Percentiles rank a stretch among this genome's conserved stretches.
phyloP scores from a whole-genome alignment of 371 early-diverging fungal genomes.

The Zychaea mexicana region DNA sequence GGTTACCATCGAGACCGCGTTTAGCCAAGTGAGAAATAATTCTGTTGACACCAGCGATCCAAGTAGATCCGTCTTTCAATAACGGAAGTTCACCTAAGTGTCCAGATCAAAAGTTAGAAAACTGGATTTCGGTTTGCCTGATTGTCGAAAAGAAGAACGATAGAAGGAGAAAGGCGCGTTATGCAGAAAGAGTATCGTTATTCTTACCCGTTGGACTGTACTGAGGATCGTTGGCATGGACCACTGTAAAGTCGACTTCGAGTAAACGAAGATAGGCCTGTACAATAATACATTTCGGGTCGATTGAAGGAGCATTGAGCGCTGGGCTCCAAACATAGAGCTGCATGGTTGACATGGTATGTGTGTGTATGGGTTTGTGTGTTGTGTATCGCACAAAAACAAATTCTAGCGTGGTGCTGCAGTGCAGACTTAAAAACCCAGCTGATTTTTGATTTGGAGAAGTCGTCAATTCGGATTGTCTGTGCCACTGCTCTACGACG shows the following conservation, averaged over 20 bases:
- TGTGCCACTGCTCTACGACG: too few species aligned
- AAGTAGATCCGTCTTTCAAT: constrained; percentile 56
- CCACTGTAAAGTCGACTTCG: constrained; percentile 46
- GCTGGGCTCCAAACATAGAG: constrained; percentile 64
- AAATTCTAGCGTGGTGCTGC: too few species aligned
- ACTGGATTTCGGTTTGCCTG: too few species aligned
- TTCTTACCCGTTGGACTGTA: constrained; percentile 57
- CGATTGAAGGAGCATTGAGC: constrained; percentile 61
- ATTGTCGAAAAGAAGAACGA: too few species aligned
- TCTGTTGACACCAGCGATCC: constrained; percentile 62
- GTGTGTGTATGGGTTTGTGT: not conserved
- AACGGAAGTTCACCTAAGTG: constrained; percentile 62
- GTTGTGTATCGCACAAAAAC: not conserved
- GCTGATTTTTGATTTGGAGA: too few species aligned
- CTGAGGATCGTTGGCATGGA: constrained; percentile 58
- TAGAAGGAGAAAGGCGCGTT: not conserved
- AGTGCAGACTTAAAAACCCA: too few species aligned
- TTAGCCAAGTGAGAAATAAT: constrained; percentile 54
- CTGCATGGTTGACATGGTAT: constrained; percentile 33
- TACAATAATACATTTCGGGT: constrained; percentile 58
- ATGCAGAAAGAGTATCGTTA: not conserved
- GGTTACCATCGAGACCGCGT: constrained; percentile 51
- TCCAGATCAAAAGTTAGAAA: too few species aligned
- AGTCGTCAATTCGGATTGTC: too few species aligned
- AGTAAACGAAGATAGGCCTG: constrained; percentile 58